Conservation (phyloP, 2,329 filamentous ascomycete genomes). For the Pestalotiopsis sp. region DNA sequence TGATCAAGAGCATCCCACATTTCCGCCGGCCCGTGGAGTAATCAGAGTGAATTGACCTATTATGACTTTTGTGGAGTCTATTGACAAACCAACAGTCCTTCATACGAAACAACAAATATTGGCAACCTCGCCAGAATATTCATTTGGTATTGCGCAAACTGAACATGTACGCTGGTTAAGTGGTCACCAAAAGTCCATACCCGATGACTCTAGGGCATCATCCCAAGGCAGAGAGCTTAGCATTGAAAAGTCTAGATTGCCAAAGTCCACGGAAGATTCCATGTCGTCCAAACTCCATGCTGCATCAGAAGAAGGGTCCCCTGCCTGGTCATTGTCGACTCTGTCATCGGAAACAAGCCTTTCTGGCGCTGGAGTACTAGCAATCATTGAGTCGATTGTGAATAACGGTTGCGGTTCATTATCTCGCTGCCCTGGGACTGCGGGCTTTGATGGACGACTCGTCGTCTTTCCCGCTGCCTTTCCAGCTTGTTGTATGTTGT, state of each 20-base stretch:
- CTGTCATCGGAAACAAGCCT: neutral
- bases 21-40: neutral
- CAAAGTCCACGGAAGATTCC: neutral
- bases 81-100: neutral
- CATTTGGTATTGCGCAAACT: neutral
- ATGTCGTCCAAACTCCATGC: neutral
- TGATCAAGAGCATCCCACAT: neutral
- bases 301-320: neutral
- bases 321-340: neutral
- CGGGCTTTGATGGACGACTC: neutral
- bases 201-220: neutral
- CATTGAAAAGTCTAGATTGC: neutral
- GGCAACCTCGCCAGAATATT: neutral
- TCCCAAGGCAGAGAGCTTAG: neutral
- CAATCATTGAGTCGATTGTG: neutral
- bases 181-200: neutral
- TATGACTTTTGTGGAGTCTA: neutral
- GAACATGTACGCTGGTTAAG: neutral
- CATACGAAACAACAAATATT: neutral
- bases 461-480: neutral
- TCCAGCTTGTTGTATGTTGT: neutral
- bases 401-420: neutral
- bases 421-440: neutral
- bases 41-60: neutral
- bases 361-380: neutral